Conservation (phyloP, 495 filamentous ascomycete species). For the Aspergillus incahuasiensis region DNA sequence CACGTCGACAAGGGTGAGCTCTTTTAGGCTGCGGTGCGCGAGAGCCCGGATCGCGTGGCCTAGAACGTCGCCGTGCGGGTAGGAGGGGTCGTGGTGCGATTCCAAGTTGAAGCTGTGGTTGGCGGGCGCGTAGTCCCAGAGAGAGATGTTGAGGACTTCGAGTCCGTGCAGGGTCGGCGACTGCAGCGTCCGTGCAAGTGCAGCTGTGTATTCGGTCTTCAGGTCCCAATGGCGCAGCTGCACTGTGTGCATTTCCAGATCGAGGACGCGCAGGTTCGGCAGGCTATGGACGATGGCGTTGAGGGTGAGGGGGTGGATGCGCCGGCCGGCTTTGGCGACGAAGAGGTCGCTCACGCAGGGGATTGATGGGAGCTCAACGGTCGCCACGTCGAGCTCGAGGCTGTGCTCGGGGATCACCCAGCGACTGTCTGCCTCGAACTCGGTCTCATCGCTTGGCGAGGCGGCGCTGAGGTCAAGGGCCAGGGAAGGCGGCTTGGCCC, state of each 20-base stretch:
- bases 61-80: background rate
- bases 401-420: background rate
- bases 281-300: background rate
- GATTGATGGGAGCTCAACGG: background rate
- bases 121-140: background rate
- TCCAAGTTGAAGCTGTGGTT: background rate
- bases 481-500: background rate
- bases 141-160: background rate
- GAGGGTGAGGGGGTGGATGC: background rate
- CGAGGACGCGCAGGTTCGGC: background rate
- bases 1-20: background rate
- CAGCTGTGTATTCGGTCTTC: background rate
- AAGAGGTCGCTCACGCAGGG: background rate
- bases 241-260: background rate
- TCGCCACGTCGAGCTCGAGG: background rate
- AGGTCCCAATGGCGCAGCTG: background rate
- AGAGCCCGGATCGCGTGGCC: background rate
- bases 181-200: background rate
- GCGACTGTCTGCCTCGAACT: background rate
- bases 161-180: background rate
- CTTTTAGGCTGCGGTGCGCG: background rate
- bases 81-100: background rate
- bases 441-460: background rate
- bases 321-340: background rate
- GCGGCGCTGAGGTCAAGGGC: background rate